Percentiles rank a stretch among this genome's conserved stretches.
Conservation (phyloP, 257 asterid species). For the Salvia rosmarinus region DNA sequence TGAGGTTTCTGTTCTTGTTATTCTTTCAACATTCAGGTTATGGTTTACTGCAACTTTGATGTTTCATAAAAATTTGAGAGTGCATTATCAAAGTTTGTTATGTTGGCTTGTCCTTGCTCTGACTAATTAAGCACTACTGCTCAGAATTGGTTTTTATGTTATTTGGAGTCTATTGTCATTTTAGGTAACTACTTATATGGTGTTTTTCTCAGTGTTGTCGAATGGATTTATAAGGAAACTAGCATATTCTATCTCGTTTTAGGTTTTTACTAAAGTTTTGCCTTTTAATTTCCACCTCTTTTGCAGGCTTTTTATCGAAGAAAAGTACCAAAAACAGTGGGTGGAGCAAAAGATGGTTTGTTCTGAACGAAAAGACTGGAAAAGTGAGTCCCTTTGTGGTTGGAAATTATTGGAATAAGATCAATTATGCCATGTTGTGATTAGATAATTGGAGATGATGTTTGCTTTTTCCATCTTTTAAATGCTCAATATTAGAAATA, state of each 20-base stretch:
- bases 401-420: conserved; percentile 23
- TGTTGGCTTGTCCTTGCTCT: conserved; percentile 7
- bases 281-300: conserved; percentile 19
- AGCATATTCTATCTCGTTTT: not conserved
- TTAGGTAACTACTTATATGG: not conserved
- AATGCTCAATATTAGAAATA: conserved; percentile 1
- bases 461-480: conserved; percentile 19
- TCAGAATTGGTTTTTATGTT: not conserved
- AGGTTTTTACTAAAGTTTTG: not conserved
- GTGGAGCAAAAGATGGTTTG: conserved; percentile 98
- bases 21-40: not conserved
- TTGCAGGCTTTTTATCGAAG: conserved; percentile 84
- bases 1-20: conserved; percentile 9
- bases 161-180: not conserved
- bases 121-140: conserved; percentile 7
- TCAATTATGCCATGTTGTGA: not conserved
- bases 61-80: not conserved
- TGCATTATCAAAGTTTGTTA: not conserved
- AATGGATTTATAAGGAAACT: conserved; percentile 5
- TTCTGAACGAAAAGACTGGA: conserved; percentile 92
- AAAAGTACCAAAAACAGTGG: conserved; percentile 84
- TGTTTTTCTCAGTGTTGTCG: not conserved
- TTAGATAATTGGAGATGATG: conserved; percentile 15
- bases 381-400: conserved; percentile 58
- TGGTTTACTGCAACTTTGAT: not conserved